Evolutionary conservation across 768 basidiomycete genomes (phyloP).

Genomic region (Kwoniella dendrophila): DNA sequence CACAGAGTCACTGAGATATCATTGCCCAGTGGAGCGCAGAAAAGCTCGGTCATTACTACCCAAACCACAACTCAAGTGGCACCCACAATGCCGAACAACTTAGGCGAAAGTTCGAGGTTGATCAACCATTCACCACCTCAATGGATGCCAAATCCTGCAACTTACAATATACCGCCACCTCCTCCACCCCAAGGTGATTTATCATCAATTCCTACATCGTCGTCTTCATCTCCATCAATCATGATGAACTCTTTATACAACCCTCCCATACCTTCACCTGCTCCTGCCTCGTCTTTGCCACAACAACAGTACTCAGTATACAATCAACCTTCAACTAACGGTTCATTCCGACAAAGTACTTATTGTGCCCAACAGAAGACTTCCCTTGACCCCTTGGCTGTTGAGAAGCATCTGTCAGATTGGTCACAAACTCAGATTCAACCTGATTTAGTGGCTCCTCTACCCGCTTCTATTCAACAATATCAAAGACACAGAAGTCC

Average conservation of each 20-base stretch:
- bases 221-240: background rate
- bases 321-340: background rate
- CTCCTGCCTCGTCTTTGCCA: too few relatives aligned
- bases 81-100: too few relatives aligned
- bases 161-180: background rate
- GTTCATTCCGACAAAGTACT: background rate
- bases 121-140: too few relatives aligned
- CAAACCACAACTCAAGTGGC: too few relatives aligned
- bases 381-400: constrained; percentile 12
- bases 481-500: constrained; percentile 3
- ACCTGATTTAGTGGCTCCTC: constrained; percentile 37
- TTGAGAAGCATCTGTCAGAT: constrained; percentile 29
- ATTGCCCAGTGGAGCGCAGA: too few relatives aligned
- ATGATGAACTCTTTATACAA: background rate
- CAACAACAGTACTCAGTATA: too few relatives aligned
- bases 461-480: constrained; percentile 9
- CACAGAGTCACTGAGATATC: too few relatives aligned
- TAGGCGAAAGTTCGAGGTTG: too few relatives aligned
- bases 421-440: constrained; percentile 25
- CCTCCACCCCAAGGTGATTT: constrained; percentile 4
- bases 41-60: too few relatives aligned
- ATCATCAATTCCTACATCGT: background rate
- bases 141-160: background rate
- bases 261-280: too few relatives aligned
- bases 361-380: background rate